A percentile compares a stretch with the other conserved stretches of the same genome.
These are phyloP conservation scores for Leishmania aethiopica DNA, from an alignment of 208 protist species.

Conservation along the genomic window DNA sequence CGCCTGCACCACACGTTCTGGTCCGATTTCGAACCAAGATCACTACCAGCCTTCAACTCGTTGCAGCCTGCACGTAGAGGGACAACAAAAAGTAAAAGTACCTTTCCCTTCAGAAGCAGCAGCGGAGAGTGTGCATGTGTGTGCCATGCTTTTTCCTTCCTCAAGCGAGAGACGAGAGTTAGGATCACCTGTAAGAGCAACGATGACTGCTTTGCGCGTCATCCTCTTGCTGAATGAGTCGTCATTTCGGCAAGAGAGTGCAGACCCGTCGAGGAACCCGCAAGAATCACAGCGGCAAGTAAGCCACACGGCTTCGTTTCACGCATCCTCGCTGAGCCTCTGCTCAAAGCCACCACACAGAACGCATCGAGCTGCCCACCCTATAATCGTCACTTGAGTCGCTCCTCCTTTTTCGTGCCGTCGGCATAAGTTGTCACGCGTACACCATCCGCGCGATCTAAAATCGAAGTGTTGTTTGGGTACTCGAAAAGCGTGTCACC, in stretches of 20 bases:
- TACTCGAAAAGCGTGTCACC: conserved; percentile 82
- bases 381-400: conserved; percentile 23
- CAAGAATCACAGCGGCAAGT: neutral
- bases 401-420: conserved; percentile 66
- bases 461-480: conserved; percentile 67
- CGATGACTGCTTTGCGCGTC: neutral
- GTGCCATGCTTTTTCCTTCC: neutral
- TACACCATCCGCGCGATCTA: conserved; percentile 79
- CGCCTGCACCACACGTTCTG: neutral
- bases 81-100: neutral
- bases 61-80: neutral
- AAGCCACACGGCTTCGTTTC: neutral
- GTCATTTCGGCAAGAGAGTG: neutral
- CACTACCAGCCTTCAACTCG: neutral
- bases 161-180: neutral
- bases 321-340: neutral
- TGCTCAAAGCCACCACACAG: neutral
- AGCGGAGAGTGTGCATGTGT: neutral
- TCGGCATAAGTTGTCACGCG: conserved; percentile 76
- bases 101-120: neutral
- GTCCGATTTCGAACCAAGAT: neutral
- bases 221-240: neutral
- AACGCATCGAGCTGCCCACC: neutral
- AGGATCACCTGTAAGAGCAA: neutral
- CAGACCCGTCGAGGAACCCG: neutral